Percentiles rank a stretch among this genome's conserved stretches.
Evolutionary conservation across 371 early-diverging fungal genomes (phyloP).

Genomic region (Thermomucor indicae-seudaticae): DNA sequence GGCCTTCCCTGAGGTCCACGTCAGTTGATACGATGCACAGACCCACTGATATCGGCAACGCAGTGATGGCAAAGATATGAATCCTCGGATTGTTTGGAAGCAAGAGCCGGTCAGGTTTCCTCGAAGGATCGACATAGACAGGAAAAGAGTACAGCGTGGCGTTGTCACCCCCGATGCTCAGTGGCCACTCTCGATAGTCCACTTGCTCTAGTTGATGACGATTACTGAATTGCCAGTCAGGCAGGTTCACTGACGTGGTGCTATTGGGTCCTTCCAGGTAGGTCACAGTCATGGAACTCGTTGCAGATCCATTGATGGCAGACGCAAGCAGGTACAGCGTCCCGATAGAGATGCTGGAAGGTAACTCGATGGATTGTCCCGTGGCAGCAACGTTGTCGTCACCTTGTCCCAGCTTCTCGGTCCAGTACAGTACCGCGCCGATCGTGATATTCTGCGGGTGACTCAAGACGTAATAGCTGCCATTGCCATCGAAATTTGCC

Average conservation of each 20-base stretch:
- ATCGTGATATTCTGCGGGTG: not conserved
- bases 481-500: slow-evolving; percentile 1
- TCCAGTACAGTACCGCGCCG: not conserved
- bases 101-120: slow-evolving; percentile 1
- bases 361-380: not conserved
- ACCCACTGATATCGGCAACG: not conserved
- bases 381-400: not conserved
- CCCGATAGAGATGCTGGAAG: not conserved
- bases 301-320: slow-evolving; percentile 13
- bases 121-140: slow-evolving; percentile 16
- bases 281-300: slow-evolving; percentile 8
- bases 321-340: not conserved
- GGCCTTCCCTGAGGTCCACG: not conserved
- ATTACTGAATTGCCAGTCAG: slow-evolving; percentile 24
- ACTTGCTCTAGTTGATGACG: slow-evolving; percentile 6
- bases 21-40: not conserved
- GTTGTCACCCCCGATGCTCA: not conserved
- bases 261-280: slow-evolving; percentile 19
- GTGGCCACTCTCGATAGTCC: not conserved
- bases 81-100: slow-evolving; percentile 3
- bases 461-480: not conserved
- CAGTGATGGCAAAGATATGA: not conserved
- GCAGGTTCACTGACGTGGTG: slow-evolving; percentile 12
- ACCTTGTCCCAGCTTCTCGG: not conserved
- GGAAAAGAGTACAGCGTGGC: slow-evolving; percentile 14